Evolutionary conservation across 345 rosid genomes (phyloP).

Genomic region (Cardamine chenopodiifolia): DNA sequence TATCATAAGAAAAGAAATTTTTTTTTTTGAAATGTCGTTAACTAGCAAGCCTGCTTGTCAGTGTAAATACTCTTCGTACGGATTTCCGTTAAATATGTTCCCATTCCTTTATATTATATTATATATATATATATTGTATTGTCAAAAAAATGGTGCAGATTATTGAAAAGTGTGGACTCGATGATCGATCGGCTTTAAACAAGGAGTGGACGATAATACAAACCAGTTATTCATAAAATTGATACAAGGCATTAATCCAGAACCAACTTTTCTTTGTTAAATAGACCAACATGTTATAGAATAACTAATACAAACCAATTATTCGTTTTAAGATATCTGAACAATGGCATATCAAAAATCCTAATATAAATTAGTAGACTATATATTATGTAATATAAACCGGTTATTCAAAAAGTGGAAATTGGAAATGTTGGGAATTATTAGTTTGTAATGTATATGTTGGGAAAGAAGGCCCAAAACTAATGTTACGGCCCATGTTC

Average conservation of each 20-base stretch:
- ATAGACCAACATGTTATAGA: background rate
- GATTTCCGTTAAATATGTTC: no score
- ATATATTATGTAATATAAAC: background rate
- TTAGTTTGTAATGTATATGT: no score
- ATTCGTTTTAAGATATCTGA: no score
- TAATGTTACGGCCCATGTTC: background rate
- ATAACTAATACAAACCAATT: background rate
- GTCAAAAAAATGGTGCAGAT: background rate
- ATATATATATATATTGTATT: background rate
- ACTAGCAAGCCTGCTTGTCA: background rate
- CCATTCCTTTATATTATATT: no score
- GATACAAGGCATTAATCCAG: no score
- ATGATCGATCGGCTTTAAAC: background rate
- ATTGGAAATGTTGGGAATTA: background rate
- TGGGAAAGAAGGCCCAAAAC: background rate
- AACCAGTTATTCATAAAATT: background rate
- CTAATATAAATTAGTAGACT: no score
- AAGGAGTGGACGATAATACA: no score
- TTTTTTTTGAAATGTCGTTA: no score
- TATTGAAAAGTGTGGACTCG: constrained; percentile 5
- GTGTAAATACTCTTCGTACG: background rate
- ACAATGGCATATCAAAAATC: no score
- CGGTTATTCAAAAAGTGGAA: background rate
- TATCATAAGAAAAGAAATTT: background rate
- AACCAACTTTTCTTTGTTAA: no score